Percentiles rank a stretch among this genome's conserved stretches.
These are phyloP conservation scores for Bidens hawaiensis DNA, from an alignment of 140 eudicot species.

Conservation along the genomic window DNA sequence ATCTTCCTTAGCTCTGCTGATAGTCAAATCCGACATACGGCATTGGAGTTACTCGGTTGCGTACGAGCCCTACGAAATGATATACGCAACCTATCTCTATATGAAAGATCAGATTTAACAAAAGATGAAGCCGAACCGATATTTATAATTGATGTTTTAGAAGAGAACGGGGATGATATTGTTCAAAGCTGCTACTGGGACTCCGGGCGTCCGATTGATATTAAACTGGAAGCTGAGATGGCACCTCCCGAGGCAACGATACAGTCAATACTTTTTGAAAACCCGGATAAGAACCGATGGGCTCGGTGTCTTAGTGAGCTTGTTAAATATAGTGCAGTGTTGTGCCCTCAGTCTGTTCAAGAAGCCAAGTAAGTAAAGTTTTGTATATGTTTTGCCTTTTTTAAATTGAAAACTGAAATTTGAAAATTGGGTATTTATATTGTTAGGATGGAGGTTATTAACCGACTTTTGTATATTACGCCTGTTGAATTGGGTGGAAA, in stretches of 20 bases:
- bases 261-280: conserved; percentile 87
- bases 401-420: conserved; percentile 1
- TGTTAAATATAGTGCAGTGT: conserved; percentile 86
- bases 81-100: conserved; percentile 52
- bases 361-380: conserved; percentile 76
- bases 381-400: background rate
- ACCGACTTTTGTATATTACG: conserved; percentile 85
- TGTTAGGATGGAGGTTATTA: conserved; percentile 73
- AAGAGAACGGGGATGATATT: conserved; percentile 99
- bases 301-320: conserved; percentile 98
- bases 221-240: conserved; percentile 77
- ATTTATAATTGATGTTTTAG: conserved; percentile 88
- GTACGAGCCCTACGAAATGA: conserved; percentile 93
- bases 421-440: background rate
- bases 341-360: conserved; percentile 94
- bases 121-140: conserved; percentile 89
- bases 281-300: conserved; percentile 98
- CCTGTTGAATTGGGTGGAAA: conserved; percentile 96
- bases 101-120: conserved; percentile 55
- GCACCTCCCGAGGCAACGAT: conserved; percentile 90
- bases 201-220: conserved; percentile 84
- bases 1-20: conserved; percentile 94
- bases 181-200: conserved; percentile 99
- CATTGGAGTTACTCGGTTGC: conserved; percentile 88
- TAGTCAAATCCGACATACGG: conserved; percentile 95